Evolutionary conservation across 2,329 filamentous ascomycete genomes (phyloP).

Genomic region (Dothidotthia symphoricarpi): DNA sequence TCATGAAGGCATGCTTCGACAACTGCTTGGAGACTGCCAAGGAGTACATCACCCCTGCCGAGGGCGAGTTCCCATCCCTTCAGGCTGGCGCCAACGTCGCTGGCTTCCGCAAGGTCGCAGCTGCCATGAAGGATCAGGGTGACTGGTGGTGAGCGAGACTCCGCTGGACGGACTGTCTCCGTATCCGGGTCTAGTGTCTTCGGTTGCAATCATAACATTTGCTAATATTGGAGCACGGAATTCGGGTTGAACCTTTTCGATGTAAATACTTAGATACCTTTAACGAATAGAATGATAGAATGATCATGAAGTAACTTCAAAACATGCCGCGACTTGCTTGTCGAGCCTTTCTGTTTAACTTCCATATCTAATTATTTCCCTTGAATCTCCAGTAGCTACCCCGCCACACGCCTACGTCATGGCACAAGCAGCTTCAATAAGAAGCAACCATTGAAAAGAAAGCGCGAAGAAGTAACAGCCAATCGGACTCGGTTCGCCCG

Average conservation of each 20-base stretch:
- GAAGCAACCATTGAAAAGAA: too few species aligned
- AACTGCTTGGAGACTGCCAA: constrained; percentile 86
- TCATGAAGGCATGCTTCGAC: constrained; percentile 93
- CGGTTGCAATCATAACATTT: constrained; percentile 7
- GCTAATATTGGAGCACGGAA: constrained; percentile 18
- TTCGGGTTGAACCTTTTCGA: constrained; percentile 12
- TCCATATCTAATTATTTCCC: background rate
- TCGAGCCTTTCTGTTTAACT: background rate
- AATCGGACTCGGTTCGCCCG: too few species aligned
- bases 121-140: constrained; percentile 93
- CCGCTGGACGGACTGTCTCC: constrained; percentile 12
- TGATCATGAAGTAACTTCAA: too few species aligned
- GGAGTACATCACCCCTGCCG: constrained; percentile 75
- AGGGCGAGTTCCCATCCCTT: constrained; percentile 83
- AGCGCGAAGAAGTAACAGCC: too few species aligned
- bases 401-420: too few species aligned
- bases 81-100: constrained; percentile 97
- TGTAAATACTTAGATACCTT: constrained; percentile 23
- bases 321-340: too few species aligned
- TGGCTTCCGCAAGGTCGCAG: constrained; percentile 92
- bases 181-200: constrained; percentile 30
- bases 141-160: constrained; percentile 68
- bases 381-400: too few species aligned
- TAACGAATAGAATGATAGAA: constrained; percentile 15
- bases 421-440: too few species aligned